A percentile compares a stretch with the other conserved stretches of the same genome.
Evolutionary conservation across 2,329 filamentous ascomycete genomes (phyloP).

Genomic region (Hymenoscyphus scutula): DNA sequence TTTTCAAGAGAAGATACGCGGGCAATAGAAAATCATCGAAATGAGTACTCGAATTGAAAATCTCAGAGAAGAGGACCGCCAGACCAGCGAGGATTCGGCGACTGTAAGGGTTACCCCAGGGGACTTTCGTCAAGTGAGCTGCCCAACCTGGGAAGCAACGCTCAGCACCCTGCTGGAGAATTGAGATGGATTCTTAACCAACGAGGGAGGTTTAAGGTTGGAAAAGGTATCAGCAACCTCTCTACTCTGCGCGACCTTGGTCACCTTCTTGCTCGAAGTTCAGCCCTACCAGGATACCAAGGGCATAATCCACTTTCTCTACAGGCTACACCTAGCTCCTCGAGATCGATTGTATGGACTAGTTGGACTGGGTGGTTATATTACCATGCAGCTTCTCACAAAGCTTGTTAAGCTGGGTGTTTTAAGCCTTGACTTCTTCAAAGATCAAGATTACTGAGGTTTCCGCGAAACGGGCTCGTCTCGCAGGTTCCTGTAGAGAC

Average conservation of each 20-base stretch:
- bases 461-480: background rate
- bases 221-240: background rate
- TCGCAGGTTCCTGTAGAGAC: background rate
- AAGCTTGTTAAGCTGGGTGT: background rate
- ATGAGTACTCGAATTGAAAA: background rate
- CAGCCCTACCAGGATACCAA: background rate
- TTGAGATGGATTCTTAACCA: background rate
- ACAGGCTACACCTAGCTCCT: background rate
- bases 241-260: background rate
- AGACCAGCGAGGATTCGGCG: background rate
- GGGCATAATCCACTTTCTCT: background rate
- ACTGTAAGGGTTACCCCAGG: background rate
- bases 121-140: background rate
- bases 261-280: background rate
- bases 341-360: background rate
- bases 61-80: background rate
- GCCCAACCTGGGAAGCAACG: background rate
- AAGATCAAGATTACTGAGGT: background rate
- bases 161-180: background rate
- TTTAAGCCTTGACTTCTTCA: background rate
- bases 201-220: background rate
- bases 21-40: background rate
- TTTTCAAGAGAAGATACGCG: too few species aligned
- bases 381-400: background rate
- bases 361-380: background rate